Evolutionary conservation across 2,329 filamentous ascomycete species (phyloP).

Genomic region (Ophiostoma sp.): DNA sequence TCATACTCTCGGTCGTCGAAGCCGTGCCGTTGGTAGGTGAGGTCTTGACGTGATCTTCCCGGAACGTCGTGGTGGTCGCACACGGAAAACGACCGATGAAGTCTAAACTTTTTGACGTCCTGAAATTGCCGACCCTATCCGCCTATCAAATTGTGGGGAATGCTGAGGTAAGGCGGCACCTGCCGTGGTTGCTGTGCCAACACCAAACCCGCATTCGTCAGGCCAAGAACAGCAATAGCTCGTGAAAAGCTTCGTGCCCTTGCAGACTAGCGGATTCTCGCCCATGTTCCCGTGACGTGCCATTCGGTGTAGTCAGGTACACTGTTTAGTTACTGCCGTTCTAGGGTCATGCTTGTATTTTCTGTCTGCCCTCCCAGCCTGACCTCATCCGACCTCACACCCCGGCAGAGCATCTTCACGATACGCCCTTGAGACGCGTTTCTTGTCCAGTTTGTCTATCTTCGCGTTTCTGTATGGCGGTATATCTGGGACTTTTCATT

Average conservation of each 20-base stretch:
- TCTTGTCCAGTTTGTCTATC: constrained; percentile 22
- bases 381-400: neutral
- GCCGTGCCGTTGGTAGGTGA: neutral
- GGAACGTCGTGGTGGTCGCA: neutral
- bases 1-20: neutral
- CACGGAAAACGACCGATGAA: neutral
- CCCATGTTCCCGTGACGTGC: constrained; percentile 5
- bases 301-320: neutral
- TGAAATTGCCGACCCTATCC: constrained; percentile 16
- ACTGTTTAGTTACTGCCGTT: constrained; percentile 10
- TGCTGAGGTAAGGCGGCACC: neutral
- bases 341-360: neutral
- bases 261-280: neutral
- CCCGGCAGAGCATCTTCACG: neutral
- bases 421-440: constrained; percentile 13
- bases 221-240: neutral
- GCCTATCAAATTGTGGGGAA: constrained; percentile 17
- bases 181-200: constrained; percentile 24
- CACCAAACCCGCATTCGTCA: constrained; percentile 19
- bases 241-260: constrained; percentile 9
- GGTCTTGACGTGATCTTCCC: neutral
- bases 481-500: constrained; percentile 6
- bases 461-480: constrained; percentile 23
- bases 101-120: constrained; percentile 3
- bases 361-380: neutral